Conservation (phyloP, 306 rosid species). For the Begonia loranthoides region DNA sequence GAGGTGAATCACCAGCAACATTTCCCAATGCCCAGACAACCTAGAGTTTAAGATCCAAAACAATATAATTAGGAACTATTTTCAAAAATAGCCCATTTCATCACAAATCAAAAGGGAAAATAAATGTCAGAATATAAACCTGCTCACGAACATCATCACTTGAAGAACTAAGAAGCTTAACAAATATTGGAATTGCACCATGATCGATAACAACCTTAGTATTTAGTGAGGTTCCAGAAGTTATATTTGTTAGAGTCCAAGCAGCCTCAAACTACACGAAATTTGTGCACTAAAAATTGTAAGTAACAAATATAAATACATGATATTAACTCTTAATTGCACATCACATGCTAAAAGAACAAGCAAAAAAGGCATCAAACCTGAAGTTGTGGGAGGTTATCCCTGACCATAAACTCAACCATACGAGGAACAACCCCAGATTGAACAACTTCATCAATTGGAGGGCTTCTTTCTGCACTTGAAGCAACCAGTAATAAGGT, state of each 20-base stretch:
- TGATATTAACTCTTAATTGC: background rate
- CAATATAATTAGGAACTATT: no score
- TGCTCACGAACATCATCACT: slow-evolving; percentile 76
- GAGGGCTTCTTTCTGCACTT: slow-evolving; percentile 38
- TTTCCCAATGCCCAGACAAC: slow-evolving; percentile 75
- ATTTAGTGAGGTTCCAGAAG: slow-evolving; percentile 65
- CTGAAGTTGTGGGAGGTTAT: slow-evolving; percentile 67
- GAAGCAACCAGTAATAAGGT: background rate
- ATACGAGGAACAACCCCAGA: no score
- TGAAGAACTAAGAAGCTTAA: slow-evolving; percentile 54
- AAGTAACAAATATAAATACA: slow-evolving; percentile 5
- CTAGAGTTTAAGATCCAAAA: slow-evolving; percentile 10
- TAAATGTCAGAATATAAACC: slow-evolving; percentile 20
- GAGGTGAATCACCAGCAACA: slow-evolving; percentile 75
- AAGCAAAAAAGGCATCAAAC: slow-evolving; percentile 11
- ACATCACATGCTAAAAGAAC: background rate
- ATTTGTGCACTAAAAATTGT: no score
- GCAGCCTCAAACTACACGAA: slow-evolving; percentile 70
- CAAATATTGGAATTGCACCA: slow-evolving; percentile 61
- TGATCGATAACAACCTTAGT: slow-evolving; percentile 66
- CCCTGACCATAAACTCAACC: slow-evolving; percentile 60
- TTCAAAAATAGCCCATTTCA: background rate
- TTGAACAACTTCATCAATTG: no score
- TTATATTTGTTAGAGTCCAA: slow-evolving; percentile 70
- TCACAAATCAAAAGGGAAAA: background rate